Conservation (phyloP, 345 rosid genomes). For the Carallia pectinifolia region DNA sequence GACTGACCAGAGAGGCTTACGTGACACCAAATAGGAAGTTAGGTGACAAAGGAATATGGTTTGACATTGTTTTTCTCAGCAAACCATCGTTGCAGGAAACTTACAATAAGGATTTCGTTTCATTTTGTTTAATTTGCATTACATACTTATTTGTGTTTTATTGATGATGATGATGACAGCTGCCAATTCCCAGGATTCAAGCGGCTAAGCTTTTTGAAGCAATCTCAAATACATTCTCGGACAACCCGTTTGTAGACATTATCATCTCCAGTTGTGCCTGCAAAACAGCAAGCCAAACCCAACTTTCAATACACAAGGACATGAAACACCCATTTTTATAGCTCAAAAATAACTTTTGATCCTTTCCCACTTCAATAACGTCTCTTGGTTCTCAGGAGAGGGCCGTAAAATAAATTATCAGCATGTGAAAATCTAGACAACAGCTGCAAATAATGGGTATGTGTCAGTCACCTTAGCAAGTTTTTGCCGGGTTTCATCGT, state of each 20-base stretch:
- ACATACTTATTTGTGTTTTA: no score
- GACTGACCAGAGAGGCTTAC: no score
- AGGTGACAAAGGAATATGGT: no score
- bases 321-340: no score
- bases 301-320: background rate
- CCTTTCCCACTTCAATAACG: no score
- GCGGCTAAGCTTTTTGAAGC: conserved; percentile 90
- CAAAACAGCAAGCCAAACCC: conserved; percentile 9
- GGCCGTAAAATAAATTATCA: background rate
- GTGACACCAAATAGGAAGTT: no score
- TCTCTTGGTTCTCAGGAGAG: background rate
- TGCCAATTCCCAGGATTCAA: conserved; percentile 21
- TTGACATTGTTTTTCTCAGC: no score
- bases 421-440: background rate
- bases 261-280: conserved; percentile 98
- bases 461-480: conserved; percentile 67
- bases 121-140: no score
- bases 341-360: background rate
- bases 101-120: no score
- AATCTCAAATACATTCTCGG: conserved; percentile 93
- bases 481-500: conserved; percentile 72
- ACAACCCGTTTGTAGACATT: conserved; percentile 79
- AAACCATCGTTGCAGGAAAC: no score
- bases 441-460: background rate
- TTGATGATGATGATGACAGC: no score